Percentiles rank a stretch among this genome's conserved stretches.
Evolutionary conservation across 805 yeast genomes (phyloP).

Genomic region (Suhomyces vadensis): DNA sequence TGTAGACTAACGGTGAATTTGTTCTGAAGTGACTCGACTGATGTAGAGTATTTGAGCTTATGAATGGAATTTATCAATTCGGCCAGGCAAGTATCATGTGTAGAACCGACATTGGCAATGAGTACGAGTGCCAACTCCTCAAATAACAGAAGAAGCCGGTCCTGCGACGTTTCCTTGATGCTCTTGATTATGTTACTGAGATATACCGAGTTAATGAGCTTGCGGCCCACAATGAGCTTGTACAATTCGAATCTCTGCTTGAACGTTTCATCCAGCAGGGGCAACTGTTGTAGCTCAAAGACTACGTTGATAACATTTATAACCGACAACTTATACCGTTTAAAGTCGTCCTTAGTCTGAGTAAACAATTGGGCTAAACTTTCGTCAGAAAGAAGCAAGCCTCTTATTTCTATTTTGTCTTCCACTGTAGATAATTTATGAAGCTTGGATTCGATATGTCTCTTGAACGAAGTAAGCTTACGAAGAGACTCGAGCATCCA

Average conservation of each 20-base stretch:
- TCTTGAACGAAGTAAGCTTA: constrained; percentile 39
- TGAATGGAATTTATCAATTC: not conserved
- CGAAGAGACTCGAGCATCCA: constrained; percentile 27
- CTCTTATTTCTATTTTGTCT: constrained; percentile 16
- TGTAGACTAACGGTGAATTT: constrained; percentile 1
- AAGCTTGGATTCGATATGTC: constrained; percentile 26
- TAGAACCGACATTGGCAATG: not conserved
- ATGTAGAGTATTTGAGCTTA: not conserved
- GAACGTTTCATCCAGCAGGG: not conserved
- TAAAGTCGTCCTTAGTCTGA: constrained; percentile 20
- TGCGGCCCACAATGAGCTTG: constrained; percentile 27
- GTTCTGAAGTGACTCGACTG: not conserved
- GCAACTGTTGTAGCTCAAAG: constrained; percentile 13
- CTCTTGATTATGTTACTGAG: constrained; percentile 22
- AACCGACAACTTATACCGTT: constrained; percentile 25
- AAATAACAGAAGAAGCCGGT: not conserved
- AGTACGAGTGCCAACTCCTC: not conserved
- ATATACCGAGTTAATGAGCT: constrained; percentile 27
- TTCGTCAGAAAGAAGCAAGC: constrained; percentile 18
- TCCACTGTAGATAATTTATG: constrained; percentile 5
- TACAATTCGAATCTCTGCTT: constrained; percentile 33
- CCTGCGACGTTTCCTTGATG: not conserved
- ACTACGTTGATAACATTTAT: constrained; percentile 28
- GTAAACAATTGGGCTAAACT: constrained; percentile 16
- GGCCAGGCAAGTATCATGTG: not conserved